Base-by-base conservation (phyloP, 129 eudicot genomes). In the Chrysanthemum lavandulifolium region DNA sequence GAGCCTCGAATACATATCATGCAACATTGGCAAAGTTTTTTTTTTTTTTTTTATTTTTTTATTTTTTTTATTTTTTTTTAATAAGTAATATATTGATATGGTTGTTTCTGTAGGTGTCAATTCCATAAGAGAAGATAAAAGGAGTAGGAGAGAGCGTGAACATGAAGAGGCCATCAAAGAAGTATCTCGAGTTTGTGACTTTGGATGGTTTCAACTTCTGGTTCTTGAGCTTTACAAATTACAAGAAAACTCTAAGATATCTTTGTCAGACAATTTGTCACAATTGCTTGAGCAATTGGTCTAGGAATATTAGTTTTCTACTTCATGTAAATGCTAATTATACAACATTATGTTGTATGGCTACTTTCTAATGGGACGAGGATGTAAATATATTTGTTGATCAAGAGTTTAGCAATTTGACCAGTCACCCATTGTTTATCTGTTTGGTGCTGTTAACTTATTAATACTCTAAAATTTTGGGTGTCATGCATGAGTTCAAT, bases 121-220 rank as follows among this genome's bases (percentile, higher is more conserved):
- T 76, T 7, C 81, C 78, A 0, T 49, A 71, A 47, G 63, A 10
- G 31, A 81, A 72, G 71, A 71, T 81, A 50, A 67, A 72, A 13
- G 67, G 65, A 76, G 78, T 53, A 50, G 67, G 68, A 21, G 77
- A 72, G 71, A 76, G 81, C 70, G 61, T 33, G 64, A n/a, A 72
- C 50, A 13, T 40, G 4, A 77, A 81, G 60, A 73, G 6, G 58
- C 58, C 63, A 66, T 82, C 79, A 1, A 78, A 82, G 51, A 82
- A 73, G 73, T 82, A 72, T 57, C n/a, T 25, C 49, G 50, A 60
- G 50, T 61, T 60, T 3, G 76, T 48, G 12, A 72, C 81, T 0
- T 63, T 73, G 14, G 86, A 74, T 65, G 77, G 75, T 69, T 79
- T 74, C 61, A 78, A 23, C 47, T 83, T 83, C 65, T 83, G 81